Evolutionary conservation across 306 rosid species (phyloP).

Genomic region (Cicer arietinum): DNA sequence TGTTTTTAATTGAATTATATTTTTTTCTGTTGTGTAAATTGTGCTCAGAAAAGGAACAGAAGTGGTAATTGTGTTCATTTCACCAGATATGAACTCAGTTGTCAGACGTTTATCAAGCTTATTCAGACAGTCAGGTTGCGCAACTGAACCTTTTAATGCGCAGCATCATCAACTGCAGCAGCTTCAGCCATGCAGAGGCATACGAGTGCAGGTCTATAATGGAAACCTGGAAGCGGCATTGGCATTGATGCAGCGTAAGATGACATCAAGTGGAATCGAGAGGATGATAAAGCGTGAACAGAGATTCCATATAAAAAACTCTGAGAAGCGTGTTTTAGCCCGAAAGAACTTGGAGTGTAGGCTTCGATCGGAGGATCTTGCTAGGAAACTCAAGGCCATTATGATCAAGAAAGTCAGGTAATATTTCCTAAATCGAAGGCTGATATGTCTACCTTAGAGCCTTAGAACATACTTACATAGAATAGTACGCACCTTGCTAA

Average conservation of each 20-base stretch:
- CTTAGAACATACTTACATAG: background rate
- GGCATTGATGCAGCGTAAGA: slow-evolving; percentile 67
- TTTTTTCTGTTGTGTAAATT: background rate
- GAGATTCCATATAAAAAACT: slow-evolving; percentile 80
- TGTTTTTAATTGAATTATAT: background rate
- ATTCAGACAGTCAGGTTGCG: slow-evolving; percentile 44
- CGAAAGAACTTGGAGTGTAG: slow-evolving; percentile 65
- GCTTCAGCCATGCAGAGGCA: slow-evolving; percentile 78
- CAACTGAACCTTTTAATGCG: slow-evolving; percentile 39
- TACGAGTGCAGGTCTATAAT: slow-evolving; percentile 66
- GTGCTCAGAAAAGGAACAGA: slow-evolving; percentile 13
- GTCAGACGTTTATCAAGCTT: slow-evolving; percentile 52
- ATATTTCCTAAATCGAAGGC: background rate
- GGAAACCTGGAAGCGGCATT: slow-evolving; percentile 80
- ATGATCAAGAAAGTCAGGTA: slow-evolving; percentile 93
- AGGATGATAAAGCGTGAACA: slow-evolving; percentile 73
- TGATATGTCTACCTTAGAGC: background rate
- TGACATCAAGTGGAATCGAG: slow-evolving; percentile 90
- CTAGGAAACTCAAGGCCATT: slow-evolving; percentile 77
- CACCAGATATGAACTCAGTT: slow-evolving; percentile 64
- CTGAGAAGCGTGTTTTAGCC: slow-evolving; percentile 87
- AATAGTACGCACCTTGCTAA: slow-evolving; percentile 51
- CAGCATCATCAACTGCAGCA: slow-evolving; percentile 47
- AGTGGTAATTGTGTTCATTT: background rate
- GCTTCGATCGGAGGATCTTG: slow-evolving; percentile 72